phyloP scores from a whole-genome alignment of 1,139 yeast genomes.

The Yarrowia galli region DNA sequence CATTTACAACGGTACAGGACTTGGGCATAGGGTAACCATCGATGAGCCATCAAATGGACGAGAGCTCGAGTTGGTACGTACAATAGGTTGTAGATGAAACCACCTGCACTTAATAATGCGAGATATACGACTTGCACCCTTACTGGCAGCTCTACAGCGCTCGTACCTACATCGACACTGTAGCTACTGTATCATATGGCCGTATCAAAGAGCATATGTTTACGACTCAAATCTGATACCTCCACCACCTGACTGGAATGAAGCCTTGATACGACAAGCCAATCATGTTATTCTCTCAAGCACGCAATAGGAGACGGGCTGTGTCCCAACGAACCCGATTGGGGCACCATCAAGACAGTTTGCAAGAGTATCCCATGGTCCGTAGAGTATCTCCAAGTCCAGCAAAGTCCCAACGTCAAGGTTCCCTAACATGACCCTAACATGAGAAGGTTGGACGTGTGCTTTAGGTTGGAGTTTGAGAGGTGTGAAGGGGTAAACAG shows the following conservation, averaged over 20 bases:
- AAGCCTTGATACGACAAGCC: neutral
- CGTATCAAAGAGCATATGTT: no score
- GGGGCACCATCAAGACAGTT: neutral
- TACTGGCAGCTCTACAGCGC: no score
- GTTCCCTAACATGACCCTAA: neutral
- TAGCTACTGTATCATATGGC: no score
- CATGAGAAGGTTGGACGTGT: slow-evolving; percentile 18
- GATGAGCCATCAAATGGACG: no score
- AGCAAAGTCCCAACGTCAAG: slow-evolving; percentile 25
- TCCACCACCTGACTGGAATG: neutral
- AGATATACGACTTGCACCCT: no score
- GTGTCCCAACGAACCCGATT: slow-evolving; percentile 21
- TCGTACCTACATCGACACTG: no score
- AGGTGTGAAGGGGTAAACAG: slow-evolving; percentile 1
- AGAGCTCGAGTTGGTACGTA: no score
- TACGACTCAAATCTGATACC: neutral
- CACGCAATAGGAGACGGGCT: slow-evolving; percentile 10
- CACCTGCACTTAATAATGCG: no score
- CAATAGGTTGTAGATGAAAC: no score
- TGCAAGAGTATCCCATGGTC: slow-evolving; percentile 7
- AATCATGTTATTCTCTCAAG: slow-evolving; percentile 10
- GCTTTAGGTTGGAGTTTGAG: slow-evolving; percentile 24
- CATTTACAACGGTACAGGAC: neutral
- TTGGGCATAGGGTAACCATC: no score
- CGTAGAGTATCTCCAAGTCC: slow-evolving; percentile 31